Evolutionary conservation across 2,329 filamentous ascomycete species (phyloP), one percentile per base, ranked within the genome.

Genomic region (Pseudopithomyces chartarum): DNA sequence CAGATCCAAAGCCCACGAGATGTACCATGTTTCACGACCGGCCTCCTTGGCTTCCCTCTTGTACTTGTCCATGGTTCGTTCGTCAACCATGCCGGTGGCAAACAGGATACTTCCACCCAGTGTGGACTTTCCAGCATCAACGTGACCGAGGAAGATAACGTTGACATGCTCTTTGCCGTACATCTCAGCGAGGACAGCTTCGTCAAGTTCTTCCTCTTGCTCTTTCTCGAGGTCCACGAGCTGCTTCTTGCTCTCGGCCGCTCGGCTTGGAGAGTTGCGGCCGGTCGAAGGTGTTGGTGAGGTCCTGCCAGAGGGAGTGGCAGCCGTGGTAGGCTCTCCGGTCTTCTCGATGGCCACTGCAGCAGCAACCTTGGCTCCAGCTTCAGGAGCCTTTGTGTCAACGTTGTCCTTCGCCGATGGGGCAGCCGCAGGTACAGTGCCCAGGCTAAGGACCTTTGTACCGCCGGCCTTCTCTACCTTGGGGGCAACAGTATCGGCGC

Each of bases 31-130:
- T 81, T 98, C 95, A 81, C 93, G 90, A 52, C 95, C 95, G 63
- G 95, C 85, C 11, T 98, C 95, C 82, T 97, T 98, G 49, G 95
- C 94, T 71, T 99, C 96, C 67, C 87, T 87, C 63, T 75, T 73
- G 83, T 97, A 97, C 80, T 99, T 99, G 52, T 99, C 95, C 84
- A 99, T 87, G 34, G 95, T 99, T 75, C 95, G 87, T 79, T 99
- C 92, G 72, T 99, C 96, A n/a, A 99, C 95, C 95, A 98, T 99
- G 58, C 95, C 95, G 5, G 94, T 97, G 51, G 87, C 87, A 76
- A 95, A 97, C 13, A 99, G 83, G 61, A 99, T 96, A 51, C 91
- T 91, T 49, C 95, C 95, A 73, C 95, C 95, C 6, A 99, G 84
- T 2, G 95, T 99, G 38, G 92, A 97, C 81, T 99, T 99, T 68